Base-by-base conservation (phyloP, 1,139 yeast genomes). In the Pichia sp. region DNA sequence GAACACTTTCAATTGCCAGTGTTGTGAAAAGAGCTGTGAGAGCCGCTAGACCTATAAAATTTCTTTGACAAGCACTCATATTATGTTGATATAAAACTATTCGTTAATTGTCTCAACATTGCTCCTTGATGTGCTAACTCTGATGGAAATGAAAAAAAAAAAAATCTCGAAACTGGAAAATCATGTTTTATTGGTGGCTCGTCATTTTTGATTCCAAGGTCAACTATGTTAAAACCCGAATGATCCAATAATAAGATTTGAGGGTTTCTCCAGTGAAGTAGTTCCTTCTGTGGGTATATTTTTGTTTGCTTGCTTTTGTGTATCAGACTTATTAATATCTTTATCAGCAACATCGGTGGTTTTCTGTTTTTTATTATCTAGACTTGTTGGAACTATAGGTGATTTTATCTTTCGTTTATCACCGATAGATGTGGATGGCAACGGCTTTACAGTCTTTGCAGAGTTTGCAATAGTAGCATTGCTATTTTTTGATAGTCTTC, bases 171-270 rank as follows among this genome's bases (percentile, higher is more conserved):
- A 15, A 10, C 4, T 14, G 28, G n/a, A 15, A 23, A 8, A n/a
- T 20, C n/a, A n/a, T n/a, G n/a, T n/a, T n/a, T n/a, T n/a, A 20
- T n/a, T 21, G 22, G 12, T n/a, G 36, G n/a, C 25, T 25, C 25
- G 26, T 19, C 19, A 14, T 8, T 22, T 22, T 9, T 14, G 19
- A 32, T 9, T 11, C n/a, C n/a, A n/a, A n/a, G n/a, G n/a, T n/a
- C n/a, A n/a, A n/a, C n/a, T n/a, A n/a, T n/a, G n/a, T 37, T 24
- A 40, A 30, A 44, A 44, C 3, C 47, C 43, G 35, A 44, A 44
- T 4, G 47, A 44, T 17, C 47, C 47, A 25, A 44, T 40, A 20
- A 44, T 44, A 28, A 44, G 35, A 5, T 36, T 34, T 10, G 22
- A 31, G 7, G 10, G 31, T 14, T n/a, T 19, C 15, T 26, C 7